These are phyloP conservation scores for Leishmania arabica DNA, from an alignment of 208 protist species.

Conservation along the genomic window DNA sequence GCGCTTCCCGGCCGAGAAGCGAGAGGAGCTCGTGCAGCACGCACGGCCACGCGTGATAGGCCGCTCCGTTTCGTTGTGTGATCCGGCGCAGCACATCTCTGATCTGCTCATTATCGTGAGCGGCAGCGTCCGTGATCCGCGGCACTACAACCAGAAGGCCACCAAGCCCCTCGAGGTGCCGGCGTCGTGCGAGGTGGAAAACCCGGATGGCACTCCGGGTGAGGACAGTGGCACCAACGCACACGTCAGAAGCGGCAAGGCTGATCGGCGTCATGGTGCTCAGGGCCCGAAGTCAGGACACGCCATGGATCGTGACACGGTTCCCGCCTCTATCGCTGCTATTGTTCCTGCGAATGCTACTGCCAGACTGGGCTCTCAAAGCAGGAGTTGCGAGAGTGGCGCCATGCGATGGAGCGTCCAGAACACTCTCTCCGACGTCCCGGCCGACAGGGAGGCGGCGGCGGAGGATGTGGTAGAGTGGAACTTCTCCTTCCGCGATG, in stretches of 20 bases:
- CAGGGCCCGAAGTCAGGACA: neutral
- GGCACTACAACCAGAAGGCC: slow-evolving; percentile 56
- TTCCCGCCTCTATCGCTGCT: neutral
- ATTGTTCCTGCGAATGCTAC: neutral
- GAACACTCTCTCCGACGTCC: neutral
- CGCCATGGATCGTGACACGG: neutral
- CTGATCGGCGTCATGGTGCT: neutral
- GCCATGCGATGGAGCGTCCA: neutral
- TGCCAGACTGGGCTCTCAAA: neutral
- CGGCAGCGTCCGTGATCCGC: slow-evolving; percentile 72
- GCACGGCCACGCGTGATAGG: slow-evolving; percentile 61
- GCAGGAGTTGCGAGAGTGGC: neutral
- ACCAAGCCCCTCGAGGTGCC: slow-evolving; percentile 44
- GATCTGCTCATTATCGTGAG: slow-evolving; percentile 76
- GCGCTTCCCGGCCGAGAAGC: slow-evolving; percentile 46
- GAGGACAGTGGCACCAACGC: slow-evolving; percentile 11
- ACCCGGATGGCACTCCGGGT: slow-evolving; percentile 19
- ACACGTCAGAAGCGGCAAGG: neutral
- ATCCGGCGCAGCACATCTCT: slow-evolving; percentile 69
- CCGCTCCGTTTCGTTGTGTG: slow-evolving; percentile 68
- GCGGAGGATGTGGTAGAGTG: slow-evolving; percentile 9
- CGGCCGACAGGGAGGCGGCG: neutral
- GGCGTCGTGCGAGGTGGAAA: slow-evolving; percentile 30
- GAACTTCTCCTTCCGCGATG: slow-evolving; percentile 26
- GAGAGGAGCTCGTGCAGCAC: slow-evolving; percentile 50